Base-by-base conservation (phyloP, 2,329 filamentous ascomycete genomes). In the Fusarium ramigenum region DNA sequence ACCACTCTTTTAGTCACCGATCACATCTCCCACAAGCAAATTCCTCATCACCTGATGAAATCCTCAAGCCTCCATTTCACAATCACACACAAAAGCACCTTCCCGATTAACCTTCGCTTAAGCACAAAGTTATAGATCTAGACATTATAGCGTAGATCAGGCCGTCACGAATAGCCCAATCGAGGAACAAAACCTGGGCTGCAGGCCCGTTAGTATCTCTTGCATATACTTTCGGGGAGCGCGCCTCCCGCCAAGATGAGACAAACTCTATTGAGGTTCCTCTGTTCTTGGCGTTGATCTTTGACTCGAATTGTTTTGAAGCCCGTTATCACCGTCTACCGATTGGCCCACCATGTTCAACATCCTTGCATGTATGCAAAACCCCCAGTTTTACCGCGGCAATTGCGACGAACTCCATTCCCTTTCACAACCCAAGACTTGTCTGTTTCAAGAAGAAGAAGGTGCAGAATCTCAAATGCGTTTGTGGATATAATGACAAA, bases 61-160 rank as follows among this genome's bases (percentile, higher is more conserved):
- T n/a, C 2, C 23, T 9, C 49, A 39, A 40, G 12, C 14, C 30
- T 50, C 47, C 21, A 15, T 5, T 23, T 23, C 47, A 50, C 25
- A 50, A 54, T 54, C 50, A 28, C n/a, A 52, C n/a, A 14, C 49
- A 52, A 52, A 52, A 52, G 32, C 23, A 57, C 56, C 56, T 50
- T 59, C 56, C 42, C 32, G 32, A 59, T 59, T 32, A 49, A 59
- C n/a, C 42, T 50, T 59, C 56, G 56, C 56, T 59, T 59, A 59
- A 37, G 56, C 42, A 50, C 23, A 25, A 50, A 15, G 16, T 37
- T 59, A 37, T 59, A 25, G 43, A 59, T 59, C 23, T 11, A 25
- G 56, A n/a, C 25, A 34, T 28, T 50, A 28, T n/a, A 37, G 25
- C 42, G 56, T 15, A 59, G 56, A 59, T 50, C 56, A 50, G 25